Conservation (phyloP, 495 filamentous ascomycete species). For the Aspergillus funiculosus region DNA sequence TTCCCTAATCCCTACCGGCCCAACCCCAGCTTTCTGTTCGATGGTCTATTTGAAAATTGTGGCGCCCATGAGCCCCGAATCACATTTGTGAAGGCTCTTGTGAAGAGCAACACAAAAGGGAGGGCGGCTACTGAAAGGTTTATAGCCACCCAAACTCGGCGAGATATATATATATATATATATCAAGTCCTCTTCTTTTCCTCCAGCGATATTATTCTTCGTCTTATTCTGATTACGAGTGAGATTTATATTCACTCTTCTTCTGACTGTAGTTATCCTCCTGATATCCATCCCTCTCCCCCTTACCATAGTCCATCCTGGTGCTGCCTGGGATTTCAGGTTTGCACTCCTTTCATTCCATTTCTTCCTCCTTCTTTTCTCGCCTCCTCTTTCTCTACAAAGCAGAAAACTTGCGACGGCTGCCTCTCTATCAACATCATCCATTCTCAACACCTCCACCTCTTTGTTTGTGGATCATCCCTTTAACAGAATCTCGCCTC, state of each 20-base stretch:
- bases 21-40: neutral
- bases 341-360: slow-evolving; percentile 3
- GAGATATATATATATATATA: neutral
- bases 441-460: neutral
- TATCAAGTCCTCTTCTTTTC: neutral
- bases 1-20: slow-evolving; percentile 8
- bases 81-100: too few species aligned
- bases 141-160: too few species aligned
- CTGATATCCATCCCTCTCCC: neutral
- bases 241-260: too few species aligned
- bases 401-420: neutral
- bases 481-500: too few species aligned
- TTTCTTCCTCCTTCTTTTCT: neutral
- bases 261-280: too few species aligned
- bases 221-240: too few species aligned
- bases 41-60: too few species aligned
- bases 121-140: too few species aligned
- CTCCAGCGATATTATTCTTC: too few species aligned
- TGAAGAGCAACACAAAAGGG: too few species aligned
- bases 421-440: neutral
- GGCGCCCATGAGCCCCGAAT: too few species aligned
- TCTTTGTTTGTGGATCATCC: too few species aligned
- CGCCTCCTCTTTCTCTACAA: neutral
- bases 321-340: slow-evolving; percentile 15
- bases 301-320: slow-evolving; percentile 5